A percentile compares a stretch with the other conserved stretches of the same genome.
phyloP scores from a whole-genome alignment of 129 eudicot genomes.

The Artemisia annua region DNA sequence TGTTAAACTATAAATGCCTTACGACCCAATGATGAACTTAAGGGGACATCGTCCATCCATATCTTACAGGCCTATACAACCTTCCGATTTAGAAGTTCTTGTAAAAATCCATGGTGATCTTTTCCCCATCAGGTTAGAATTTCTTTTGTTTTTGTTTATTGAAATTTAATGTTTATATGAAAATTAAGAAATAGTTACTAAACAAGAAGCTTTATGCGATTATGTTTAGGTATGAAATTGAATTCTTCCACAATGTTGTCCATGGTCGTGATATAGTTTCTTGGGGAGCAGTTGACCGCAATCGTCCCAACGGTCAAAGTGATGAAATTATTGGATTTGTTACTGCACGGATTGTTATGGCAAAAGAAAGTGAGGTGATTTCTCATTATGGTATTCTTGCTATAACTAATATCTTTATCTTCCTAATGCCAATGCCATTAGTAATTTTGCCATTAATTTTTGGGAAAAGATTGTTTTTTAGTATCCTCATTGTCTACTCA shows the following conservation, averaged over 20 bases:
- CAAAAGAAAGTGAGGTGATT: slow-evolving; percentile 96
- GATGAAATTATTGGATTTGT: slow-evolving; percentile 95
- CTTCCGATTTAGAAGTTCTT: slow-evolving; percentile 70
- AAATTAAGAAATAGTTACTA: background rate
- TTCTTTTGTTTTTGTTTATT: background rate
- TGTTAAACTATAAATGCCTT: slow-evolving; percentile 31
- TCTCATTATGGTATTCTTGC: slow-evolving; percentile 22
- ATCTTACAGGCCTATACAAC: slow-evolving; percentile 69
- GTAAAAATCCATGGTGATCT: slow-evolving; percentile 76
- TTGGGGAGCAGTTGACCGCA: slow-evolving; percentile 98
- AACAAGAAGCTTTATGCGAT: slow-evolving; percentile 25
- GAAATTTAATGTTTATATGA: background rate
- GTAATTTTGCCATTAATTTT: no score
- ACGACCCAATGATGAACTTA: slow-evolving; percentile 57
- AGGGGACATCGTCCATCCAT: slow-evolving; percentile 52
- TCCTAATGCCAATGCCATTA: background rate
- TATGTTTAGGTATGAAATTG: slow-evolving; percentile 72
- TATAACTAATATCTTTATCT: background rate
- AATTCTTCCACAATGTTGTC: slow-evolving; percentile 89
- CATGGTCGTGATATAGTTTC: slow-evolving; percentile 84
- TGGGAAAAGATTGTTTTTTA: no score
- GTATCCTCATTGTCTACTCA: no score
- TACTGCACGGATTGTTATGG: slow-evolving; percentile 66
- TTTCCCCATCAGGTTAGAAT: slow-evolving; percentile 81
- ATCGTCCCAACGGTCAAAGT: slow-evolving; percentile 59